Base-by-base conservation (phyloP, 768 basidiomycete species). In the Kwoniella sp. region DNA sequence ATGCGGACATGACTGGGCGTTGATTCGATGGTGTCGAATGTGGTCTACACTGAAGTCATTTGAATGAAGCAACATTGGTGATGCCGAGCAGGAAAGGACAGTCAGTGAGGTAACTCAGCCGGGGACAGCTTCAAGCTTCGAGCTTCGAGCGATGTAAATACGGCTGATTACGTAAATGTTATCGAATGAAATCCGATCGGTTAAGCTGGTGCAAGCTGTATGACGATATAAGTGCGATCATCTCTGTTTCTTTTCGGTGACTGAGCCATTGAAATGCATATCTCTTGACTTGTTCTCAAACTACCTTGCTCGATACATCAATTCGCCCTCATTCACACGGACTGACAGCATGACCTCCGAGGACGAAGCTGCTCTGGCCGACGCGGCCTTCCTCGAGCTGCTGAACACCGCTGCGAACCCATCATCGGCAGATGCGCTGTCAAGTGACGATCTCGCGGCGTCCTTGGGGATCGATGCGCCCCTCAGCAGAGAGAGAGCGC, bases 391-490 rank as follows among this genome's bases (percentile, higher is more conserved):
- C 41, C 59, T 65, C 22, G 58, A 70, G 58, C 67, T 72, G 26
- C 52, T 68, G 5, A n/a, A 72, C 17, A 65, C 68, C 34, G 63
- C 66, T 55, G 60, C 55, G 17, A 28, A 63, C 45, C 69, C 72
- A 13, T 41, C 26, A 7, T 50, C 55, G 12, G 38, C 53, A 17
- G 23, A 51, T 37, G 29, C 72, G 22, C 55, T 73, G 25, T 45
- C 68, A 28, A 63, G 65, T 20, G 69, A 70, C 13, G 66, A 75
- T 1, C 66, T 78, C 30, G 70, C 68, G 9, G n/a, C 58, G 20
- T 47, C 68, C 22, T 63, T 79, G 31, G 75, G 73, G 23, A 60
- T 79, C 28, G 69, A 50, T 37, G 69, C 54, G 0, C 55, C 68
- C 2, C 67, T 69, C 23, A 70, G 58, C 30, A 65, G 64, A 30